phyloP scores from a whole-genome alignment of 768 basidiomycete genomes.

The Galerina marginata region DNA sequence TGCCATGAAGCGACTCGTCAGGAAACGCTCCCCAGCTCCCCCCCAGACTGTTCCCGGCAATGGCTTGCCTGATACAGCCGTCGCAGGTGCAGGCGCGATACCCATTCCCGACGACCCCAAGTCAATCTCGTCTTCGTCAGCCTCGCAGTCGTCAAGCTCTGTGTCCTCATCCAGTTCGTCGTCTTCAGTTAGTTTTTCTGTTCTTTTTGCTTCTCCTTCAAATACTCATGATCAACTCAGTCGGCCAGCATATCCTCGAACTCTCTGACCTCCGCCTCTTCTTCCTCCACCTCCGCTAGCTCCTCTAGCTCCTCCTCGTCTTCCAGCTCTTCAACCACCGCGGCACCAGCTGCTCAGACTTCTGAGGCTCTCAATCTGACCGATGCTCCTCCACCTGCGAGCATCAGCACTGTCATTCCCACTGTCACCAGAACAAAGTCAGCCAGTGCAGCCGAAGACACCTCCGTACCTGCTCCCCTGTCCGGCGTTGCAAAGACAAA shows the following conservation, averaged over 20 bases:
- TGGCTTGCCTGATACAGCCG: constrained; percentile 16
- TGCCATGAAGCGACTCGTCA: constrained; percentile 67
- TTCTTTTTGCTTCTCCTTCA: constrained; percentile 7
- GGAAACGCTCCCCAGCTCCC: constrained; percentile 55
- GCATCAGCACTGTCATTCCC: constrained; percentile 20
- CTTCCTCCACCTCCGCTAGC: constrained; percentile 16
- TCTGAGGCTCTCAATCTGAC: constrained; percentile 29
- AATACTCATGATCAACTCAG: constrained; percentile 5
- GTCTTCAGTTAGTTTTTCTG: neutral
- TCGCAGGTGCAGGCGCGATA: constrained; percentile 39
- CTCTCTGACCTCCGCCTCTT: constrained; percentile 7
- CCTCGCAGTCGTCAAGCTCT: constrained; percentile 2
- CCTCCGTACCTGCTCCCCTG: constrained; percentile 31
- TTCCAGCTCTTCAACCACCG: constrained; percentile 13
- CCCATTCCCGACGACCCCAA: constrained; percentile 27
- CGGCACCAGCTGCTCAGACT: constrained; percentile 18
- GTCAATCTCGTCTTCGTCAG: constrained; percentile 15
- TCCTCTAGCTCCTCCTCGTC: constrained; percentile 17
- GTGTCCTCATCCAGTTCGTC: constrained; percentile 14
- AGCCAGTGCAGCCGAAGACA: constrained; percentile 30
- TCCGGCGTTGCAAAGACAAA: constrained; percentile 34
- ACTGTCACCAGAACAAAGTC: constrained; percentile 28
- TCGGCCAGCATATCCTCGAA: neutral
- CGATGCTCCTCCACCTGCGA: constrained; percentile 20
- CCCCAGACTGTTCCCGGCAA: constrained; percentile 19